Evolutionary conservation across 305 asterid genomes (phyloP).

Genomic region (Rubia tinctorum): DNA sequence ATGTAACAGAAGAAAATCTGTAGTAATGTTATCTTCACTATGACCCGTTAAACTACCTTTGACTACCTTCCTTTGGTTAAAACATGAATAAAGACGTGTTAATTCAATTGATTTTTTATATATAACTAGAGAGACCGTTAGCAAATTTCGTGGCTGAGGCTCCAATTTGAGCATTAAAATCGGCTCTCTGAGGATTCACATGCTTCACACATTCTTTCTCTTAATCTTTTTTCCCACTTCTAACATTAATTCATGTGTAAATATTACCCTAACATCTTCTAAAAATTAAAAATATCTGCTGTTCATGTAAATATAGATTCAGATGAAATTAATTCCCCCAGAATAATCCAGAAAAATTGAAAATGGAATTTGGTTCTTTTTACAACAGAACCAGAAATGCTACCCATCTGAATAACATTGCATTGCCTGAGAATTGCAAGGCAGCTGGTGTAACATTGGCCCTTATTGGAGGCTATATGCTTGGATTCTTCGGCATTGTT

Average conservation of each 20-base stretch:
- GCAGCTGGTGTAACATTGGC: conserved; percentile 47
- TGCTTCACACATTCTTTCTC: not conserved
- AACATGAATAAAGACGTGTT: no score
- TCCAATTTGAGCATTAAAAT: not conserved
- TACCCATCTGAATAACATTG: not conserved
- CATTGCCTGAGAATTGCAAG: conserved; percentile 33
- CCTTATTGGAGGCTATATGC: conserved; percentile 67
- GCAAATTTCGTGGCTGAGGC: conserved; percentile 1
- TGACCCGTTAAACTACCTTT: not conserved
- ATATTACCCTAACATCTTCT: not conserved
- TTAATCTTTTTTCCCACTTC: not conserved
- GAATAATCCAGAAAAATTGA: not conserved
- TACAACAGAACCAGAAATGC: conserved; percentile 9
- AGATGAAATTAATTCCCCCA: not conserved
- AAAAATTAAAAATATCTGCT: not conserved
- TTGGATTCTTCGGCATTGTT: conserved; percentile 76
- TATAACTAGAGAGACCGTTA: no score
- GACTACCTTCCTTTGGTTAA: no score
- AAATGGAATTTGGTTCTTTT: not conserved
- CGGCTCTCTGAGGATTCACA: conserved; percentile 3
- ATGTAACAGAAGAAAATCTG: not conserved
- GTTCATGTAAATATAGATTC: not conserved
- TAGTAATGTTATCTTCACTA: not conserved
- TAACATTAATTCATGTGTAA: not conserved
- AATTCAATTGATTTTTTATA: no score